Evolutionary conservation across 139 green algal species (phyloP), one percentile per base, ranked within the genome.

Genomic region (Axilococcus clingmanii): DNA sequence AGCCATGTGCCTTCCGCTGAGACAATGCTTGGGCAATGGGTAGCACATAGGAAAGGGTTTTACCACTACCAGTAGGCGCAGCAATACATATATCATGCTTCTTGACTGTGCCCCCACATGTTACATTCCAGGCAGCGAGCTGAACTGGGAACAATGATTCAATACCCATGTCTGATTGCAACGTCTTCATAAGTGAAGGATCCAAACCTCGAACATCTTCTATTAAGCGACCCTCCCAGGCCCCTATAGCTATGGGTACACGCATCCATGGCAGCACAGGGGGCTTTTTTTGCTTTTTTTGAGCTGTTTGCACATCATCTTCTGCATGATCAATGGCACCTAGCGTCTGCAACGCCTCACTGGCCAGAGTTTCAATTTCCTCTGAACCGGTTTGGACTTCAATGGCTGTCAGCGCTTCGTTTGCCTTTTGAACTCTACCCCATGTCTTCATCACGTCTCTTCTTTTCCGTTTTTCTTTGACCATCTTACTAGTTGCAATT

Each of bases 31-130:
- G 78, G 2, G 88, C 16, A 11, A 94, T 14, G 1, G 87, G 87
- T 40, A 95, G 71, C 0, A 55, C 65, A 59, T 95, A 95, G 1
- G 87, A 77, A 17, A 95, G 65, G 2, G 87, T 95, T 63, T 95
- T 95, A 41, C 87, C 87, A 48, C 72, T 85, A 51, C 87, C 87
- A 0, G 87, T 95, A 19, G 86, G 86, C 1, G 85, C 82, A 20
- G 59, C 71, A 14, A 95, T 67, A 65, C 84, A 91, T n/a, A 94
- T 47, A 55, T 95, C 87, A 63, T 94, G 80, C 5, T 57, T 59
- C 6, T 42, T 37, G 55, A 67, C 79, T 31, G 44, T 24, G 9
- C 87, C 86, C 14, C 86, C 87, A 2, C 59, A 79, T 1, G 71
- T 65, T 33, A 77, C 48, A 2, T 52, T 42, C 86, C 83, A 95